These are phyloP conservation scores for Colletotrichum horii DNA, from an alignment of 2,329 filamentous ascomycete species.

Conservation along the genomic window DNA sequence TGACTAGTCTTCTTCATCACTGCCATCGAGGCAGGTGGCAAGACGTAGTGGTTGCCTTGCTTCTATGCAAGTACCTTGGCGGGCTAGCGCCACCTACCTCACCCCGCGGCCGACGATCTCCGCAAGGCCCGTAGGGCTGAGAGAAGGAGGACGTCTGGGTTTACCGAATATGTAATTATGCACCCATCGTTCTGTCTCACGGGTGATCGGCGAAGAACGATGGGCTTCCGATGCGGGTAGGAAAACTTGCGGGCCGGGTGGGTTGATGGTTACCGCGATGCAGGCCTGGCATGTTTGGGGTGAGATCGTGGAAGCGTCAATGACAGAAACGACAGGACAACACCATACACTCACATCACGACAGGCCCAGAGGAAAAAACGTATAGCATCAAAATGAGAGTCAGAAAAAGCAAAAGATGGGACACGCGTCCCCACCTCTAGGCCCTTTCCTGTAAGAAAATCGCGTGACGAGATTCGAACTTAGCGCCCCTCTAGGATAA, in stretches of 20 bases:
- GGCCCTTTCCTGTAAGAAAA: not conserved
- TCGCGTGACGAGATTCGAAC: not conserved
- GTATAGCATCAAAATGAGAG: not conserved
- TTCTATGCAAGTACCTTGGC: not conserved
- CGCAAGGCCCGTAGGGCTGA: slow-evolving; percentile 15
- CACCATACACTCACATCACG: not conserved
- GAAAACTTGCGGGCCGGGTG: not conserved
- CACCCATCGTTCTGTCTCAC: not conserved
- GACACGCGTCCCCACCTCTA: not conserved
- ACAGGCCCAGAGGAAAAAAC: not conserved
- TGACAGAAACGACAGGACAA: not conserved
- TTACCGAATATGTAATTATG: not conserved
- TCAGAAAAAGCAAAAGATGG: not conserved
- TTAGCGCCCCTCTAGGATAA: not conserved
- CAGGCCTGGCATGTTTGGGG: not conserved
- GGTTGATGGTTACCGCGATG: not conserved
- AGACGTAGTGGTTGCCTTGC: not conserved
- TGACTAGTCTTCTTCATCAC: not conserved
- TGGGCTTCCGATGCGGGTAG: not conserved
- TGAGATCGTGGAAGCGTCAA: not conserved
- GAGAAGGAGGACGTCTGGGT: not conserved
- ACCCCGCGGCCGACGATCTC: slow-evolving; percentile 1
- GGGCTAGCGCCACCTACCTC: slow-evolving; percentile 8
- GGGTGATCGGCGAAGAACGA: not conserved
- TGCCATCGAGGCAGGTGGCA: not conserved